Base-by-base conservation (phyloP, 73 alveolate species). In the Stentor roeselii region DNA sequence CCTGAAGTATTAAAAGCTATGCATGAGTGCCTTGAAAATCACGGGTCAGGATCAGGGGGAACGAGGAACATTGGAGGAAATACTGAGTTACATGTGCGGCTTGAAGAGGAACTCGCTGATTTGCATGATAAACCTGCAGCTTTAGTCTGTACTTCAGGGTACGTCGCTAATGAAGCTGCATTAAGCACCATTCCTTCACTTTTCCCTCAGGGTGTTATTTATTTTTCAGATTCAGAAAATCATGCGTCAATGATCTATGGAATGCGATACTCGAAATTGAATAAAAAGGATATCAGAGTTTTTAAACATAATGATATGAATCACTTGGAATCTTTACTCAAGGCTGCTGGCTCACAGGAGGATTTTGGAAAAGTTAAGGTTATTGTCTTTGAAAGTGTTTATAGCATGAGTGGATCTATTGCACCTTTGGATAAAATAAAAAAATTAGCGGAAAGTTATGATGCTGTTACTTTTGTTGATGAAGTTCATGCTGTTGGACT, bases 401-500 rank as follows among this genome's bases (percentile, higher is more conserved):
- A 93, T 80, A 89, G 95, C 3, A 93, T 93, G 97, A 67, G 89
- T 58, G 97, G 97, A 2, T 40, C 92, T 21, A 86, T 93, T 35
- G 90, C 90, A 21, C 93, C 93, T 21, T 87, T 93, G 78, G 75
- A 83, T 31, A 87, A 90, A 83, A 84, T 93, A 11, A 59, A 60
- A 27, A 87, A 91, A 30, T 34, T 93, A 3, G 97, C 97, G 34
- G 74, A 87, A 83, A 90, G 90, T 42, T 93, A 88, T 83, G 86
- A 83, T 21, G 96, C 96, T 21, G 78, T 93, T 32, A 89, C 93
- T n/a, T 91, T 78, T 82, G 86, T 90, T 39, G 97, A 93, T 86
- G 97, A 93, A 75, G 97, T 93, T 11, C 97, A 93, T 82, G 97
- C 97, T 1, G 95, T 93, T 3, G 97, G 97, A 15, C 85, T 93